Evolutionary conservation across 1,284 basidiomycete genomes (phyloP), one percentile per base, ranked within the genome.

Genomic region (Cutaneotrichosporon sp.): DNA sequence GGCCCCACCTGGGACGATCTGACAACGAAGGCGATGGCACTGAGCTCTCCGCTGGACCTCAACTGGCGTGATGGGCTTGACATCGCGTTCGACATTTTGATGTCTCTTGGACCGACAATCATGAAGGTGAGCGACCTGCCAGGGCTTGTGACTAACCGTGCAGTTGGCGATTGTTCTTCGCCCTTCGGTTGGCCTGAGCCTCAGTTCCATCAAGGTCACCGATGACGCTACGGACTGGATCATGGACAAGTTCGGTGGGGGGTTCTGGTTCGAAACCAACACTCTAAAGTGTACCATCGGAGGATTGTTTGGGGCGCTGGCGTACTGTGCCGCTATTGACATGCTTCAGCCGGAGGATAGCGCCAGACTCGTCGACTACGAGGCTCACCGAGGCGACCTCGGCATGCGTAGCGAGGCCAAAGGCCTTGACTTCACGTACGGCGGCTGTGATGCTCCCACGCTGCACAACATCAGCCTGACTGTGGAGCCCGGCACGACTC

Each of bases 381-480:
- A 54, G 14, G 25, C 13, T 3, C 24, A 25, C 8, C 34, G 52
- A 11, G 13, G 11, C 10, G 50, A 22, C 2, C 8, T 16, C 14
- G 52, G 36, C 16, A 54, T 54, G 52, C 52, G 36, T 29, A 29
- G 42, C 22, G 38, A 38, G 36, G 22, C 20, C 3, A 20, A 24
- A n/a, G 20, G n/a, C 38, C 24, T 54, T 2, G 29, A 20, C 9
- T 54, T 54, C 25, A 42, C 36, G 5, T 54, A 54, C 24, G 31
- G 31, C 13, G 50, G 50, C 8, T 18, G 31, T 5, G 22, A 11
- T 9, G n/a, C 18, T 9, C 85, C 88, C 34, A 86, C 87, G 31
- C 76, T 92, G 54, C 82, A 80, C 67, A 81, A 88, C 71, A 83
- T 92, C 69, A 88, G 82, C 70, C 85, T 92, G 67, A 82, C 81